A percentile compares a stretch with the other conserved stretches of the same genome.
Evolutionary conservation across 257 asterid species (phyloP).

Genomic region (Prunella vulgaris): DNA sequence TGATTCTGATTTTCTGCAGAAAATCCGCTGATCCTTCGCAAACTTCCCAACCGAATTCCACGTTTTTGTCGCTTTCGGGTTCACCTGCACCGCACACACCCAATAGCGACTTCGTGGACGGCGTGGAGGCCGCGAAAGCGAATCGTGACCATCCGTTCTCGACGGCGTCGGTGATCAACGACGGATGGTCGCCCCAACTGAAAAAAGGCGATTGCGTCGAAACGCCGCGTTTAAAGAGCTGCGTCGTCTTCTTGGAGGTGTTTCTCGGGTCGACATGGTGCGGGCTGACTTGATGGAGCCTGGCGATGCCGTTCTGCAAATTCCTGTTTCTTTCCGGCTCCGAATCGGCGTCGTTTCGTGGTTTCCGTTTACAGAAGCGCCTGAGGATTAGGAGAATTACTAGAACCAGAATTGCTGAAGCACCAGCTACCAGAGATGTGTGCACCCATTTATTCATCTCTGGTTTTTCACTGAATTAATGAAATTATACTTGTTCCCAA

Average conservation of each 20-base stretch:
- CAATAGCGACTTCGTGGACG: slow-evolving; percentile 44
- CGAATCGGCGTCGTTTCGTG: not conserved
- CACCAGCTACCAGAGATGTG: slow-evolving; percentile 28
- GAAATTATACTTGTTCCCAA: too few species aligned
- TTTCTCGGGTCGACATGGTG: slow-evolving; percentile 35
- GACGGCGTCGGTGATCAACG: slow-evolving; percentile 74
- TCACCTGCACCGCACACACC: slow-evolving; percentile 40
- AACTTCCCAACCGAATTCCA: slow-evolving; percentile 74
- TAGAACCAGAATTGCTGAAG: slow-evolving; percentile 19
- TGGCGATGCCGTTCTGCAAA: slow-evolving; percentile 43
- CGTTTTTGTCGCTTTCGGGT: slow-evolving; percentile 26
- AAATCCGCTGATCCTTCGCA: slow-evolving; percentile 81
- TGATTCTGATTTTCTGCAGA: slow-evolving; percentile 73
- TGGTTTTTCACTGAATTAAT: not conserved
- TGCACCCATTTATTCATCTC: slow-evolving; percentile 48
- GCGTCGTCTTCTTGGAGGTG: slow-evolving; percentile 21
- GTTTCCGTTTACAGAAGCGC: slow-evolving; percentile 17
- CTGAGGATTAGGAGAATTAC: slow-evolving; percentile 24
- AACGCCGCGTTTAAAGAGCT: slow-evolving; percentile 40
- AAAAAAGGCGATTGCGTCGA: slow-evolving; percentile 29
- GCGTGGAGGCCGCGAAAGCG: slow-evolving; percentile 41
- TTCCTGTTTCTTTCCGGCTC: slow-evolving; percentile 28
- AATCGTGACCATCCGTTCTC: slow-evolving; percentile 94
- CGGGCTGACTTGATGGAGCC: slow-evolving; percentile 63
- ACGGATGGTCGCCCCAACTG: slow-evolving; percentile 82